Evolutionary conservation across 306 rosid genomes (phyloP).

Genomic region (Sophora flavescens): DNA sequence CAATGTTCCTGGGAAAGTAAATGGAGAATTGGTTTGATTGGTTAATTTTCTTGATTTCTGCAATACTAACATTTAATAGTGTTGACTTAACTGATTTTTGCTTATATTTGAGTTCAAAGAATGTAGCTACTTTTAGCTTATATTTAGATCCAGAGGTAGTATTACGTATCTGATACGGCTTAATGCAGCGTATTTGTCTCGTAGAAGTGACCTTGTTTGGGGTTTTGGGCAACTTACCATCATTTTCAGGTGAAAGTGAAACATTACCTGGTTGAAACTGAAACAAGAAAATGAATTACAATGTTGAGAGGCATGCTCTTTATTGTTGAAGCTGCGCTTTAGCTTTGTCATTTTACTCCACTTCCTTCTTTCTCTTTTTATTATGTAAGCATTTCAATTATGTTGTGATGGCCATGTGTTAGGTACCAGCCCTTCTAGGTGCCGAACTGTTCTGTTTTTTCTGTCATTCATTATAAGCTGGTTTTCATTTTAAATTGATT

Average conservation of each 20-base stretch:
- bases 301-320: neutral
- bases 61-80: no score
- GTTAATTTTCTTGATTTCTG: no score
- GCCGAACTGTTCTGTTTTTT: constrained; percentile 11
- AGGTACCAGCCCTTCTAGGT: no score
- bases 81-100: no score
- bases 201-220: neutral
- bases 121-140: no score
- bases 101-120: no score
- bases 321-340: constrained; percentile 26
- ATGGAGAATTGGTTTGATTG: no score
- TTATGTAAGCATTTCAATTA: constrained; percentile 12
- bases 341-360: neutral
- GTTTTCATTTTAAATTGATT: constrained; percentile 27
- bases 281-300: constrained; percentile 16
- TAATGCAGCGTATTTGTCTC: neutral
- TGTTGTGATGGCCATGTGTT: constrained; percentile 22
- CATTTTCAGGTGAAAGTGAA: constrained; percentile 18
- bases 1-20: no score
- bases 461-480: constrained; percentile 29
- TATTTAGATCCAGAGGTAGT: no score
- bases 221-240: neutral
- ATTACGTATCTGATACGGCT: neutral
- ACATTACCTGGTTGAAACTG: constrained; percentile 5
- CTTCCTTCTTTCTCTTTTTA: constrained; percentile 3